Percentiles rank a stretch among this genome's conserved stretches.
These are phyloP conservation scores for Hordeum vulgare DNA, from an alignment of 176 grass and related monocot species.

Conservation along the genomic window MorexV3_pseudomolecules_assembly NC_058519.1:109406781-109407280, in stretches of 20 bases:
- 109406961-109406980: background rate
- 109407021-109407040: background rate
- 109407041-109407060: background rate
- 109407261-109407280: constrained; percentile 85
- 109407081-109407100: constrained; percentile 3
- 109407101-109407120: background rate
- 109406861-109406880: background rate
- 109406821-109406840: background rate
- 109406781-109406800: background rate
- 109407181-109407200: constrained; percentile 6
- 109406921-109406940: background rate
- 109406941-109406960: background rate
- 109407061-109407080: background rate
- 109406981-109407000: background rate
- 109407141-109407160: background rate
- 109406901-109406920: background rate
- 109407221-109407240: constrained; percentile 90
- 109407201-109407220: constrained; percentile 42
- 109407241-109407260: constrained; percentile 86
- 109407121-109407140: background rate
- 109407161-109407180: background rate
- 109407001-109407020: background rate
- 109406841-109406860: background rate
- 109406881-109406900: background rate
- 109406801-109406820: background rate